Percentiles rank a stretch among this genome's conserved stretches.
Evolutionary conservation across 148 eudicot species (phyloP).

Genomic region (Linanthus parryae): DNA sequence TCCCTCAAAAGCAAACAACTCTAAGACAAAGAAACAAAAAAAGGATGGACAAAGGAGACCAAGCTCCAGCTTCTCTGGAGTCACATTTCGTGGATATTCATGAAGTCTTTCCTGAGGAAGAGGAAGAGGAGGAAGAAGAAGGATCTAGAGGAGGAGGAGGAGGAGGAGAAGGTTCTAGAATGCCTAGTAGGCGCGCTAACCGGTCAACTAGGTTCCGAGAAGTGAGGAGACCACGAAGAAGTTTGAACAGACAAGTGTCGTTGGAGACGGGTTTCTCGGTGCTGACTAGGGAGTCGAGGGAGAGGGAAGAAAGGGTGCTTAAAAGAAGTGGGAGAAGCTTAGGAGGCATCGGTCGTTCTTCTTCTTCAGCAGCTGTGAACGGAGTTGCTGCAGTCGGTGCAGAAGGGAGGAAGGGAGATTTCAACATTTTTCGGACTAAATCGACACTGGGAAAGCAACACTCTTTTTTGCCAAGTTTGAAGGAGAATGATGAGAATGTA

Average conservation of each 20-base stretch:
- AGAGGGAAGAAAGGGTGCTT: constrained; percentile 29
- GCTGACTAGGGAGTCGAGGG: constrained; percentile 37
- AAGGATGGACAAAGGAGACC: no score
- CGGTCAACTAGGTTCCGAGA: constrained; percentile 29
- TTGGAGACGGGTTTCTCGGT: constrained; percentile 91
- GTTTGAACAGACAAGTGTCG: constrained; percentile 74
- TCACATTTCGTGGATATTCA: constrained; percentile 58
- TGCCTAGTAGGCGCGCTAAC: constrained; percentile 15
- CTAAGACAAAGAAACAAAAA: no score
- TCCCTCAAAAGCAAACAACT: no score
- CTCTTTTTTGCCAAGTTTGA: constrained; percentile 45
- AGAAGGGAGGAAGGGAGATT: constrained; percentile 53
- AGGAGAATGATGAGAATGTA: constrained; percentile 29
- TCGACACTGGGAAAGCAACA: constrained; percentile 58
- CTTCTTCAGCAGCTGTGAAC: no score
- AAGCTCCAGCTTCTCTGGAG: constrained; percentile 16
- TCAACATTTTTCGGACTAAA: constrained; percentile 71
- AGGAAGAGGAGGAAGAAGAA: constrained; percentile 18
- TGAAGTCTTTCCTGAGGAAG: constrained; percentile 50
- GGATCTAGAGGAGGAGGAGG: no score
- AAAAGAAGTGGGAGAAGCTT: constrained; percentile 80
- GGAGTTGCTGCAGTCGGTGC: constrained; percentile 14
- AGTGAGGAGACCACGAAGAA: constrained; percentile 24
- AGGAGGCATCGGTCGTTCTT: constrained; percentile 56
- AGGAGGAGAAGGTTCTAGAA: constrained; percentile 5